Evolutionary conservation across 768 basidiomycete genomes (phyloP), one percentile per base, ranked within the genome.

Genomic region (Macrolepiota fuliginosa): DNA sequence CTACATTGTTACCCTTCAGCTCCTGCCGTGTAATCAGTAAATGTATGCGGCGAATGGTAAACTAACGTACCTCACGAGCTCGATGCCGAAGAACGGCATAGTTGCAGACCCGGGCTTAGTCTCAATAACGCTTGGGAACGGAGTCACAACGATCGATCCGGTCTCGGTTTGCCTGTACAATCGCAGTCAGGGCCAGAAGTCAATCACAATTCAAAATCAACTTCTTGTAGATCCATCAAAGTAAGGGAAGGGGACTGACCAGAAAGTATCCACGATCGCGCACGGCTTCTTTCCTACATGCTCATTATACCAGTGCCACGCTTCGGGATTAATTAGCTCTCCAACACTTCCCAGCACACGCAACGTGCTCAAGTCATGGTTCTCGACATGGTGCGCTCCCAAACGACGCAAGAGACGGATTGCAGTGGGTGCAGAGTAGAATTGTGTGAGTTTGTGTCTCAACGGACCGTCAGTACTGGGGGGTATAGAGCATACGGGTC

Each of bases 231-330:
- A 65, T 63, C 63, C 62, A 59, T 36, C 25, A 40, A 37, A 24
- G 35, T 15, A 56, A 35, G 45, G 64, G 65, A 66, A 42, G 60
- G 56, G 4, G 29, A 72, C 79, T 37, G 64, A 82, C 87, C 92
- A 95, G 76, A 87, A 95, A 3, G 93, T 96, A 76, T 97, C 95
- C 45, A 96, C 95, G 65, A 98, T 88, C 5, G 96, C 94, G 71
- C 93, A 96, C 73, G 98, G 83, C 66, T 75, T 81, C 69, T 84
- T 83, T 10, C 96, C 97, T 57, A 97, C 95, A 70, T 94, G 86
- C 70, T 97, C 94, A 73, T 96, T 94, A 77, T 96, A 97, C 96
- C 96, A 98, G 68, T 96, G 85, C 96, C 97, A 98, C 11, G 96
- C 96, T 73, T 98, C 96, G 27, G 96, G 95, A 75, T 98, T 98